Base-by-base conservation (phyloP, 2,329 filamentous ascomycete genomes). In the Fusarium goolgardi region DNA sequence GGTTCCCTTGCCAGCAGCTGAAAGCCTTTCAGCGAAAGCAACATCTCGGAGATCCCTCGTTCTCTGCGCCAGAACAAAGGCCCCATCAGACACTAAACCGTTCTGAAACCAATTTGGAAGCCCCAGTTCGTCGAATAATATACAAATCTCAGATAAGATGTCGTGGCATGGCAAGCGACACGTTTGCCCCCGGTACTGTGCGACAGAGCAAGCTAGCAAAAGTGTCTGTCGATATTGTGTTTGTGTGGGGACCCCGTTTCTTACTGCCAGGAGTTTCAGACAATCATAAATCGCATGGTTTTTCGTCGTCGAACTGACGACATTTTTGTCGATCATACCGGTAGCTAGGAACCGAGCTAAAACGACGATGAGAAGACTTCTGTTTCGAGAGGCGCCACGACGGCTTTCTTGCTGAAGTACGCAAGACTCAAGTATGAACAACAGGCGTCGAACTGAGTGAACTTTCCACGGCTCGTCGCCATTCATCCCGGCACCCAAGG, bases 21-120 rank as follows among this genome's bases (percentile, higher is more conserved):
- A 57, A 27, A 86, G 75, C 31, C 75, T 79, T 67, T 88, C 86
- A 5, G 85, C 85, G 69, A 84, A 86, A 12, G 81, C 82, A 40
- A 87, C 79, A 66, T 88, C 85, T 27, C 82, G 78, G 9, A 87
- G 75, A 66, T 86, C 82, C 55, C 82, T 83, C 16, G 84, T 87
- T 54, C 81, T 79, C 59, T 85, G 82, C 1, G 85, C 85, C 29
- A 87, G 74, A 31, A 82, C 72, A 67, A 87, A 86, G 0, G 85
- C 85, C 2, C 80, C 80, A 31, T 86, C 83, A 4, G 77, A 75
- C 31, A 78, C 78, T 34, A 87, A 73, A 21, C 76, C 78, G 31
- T 74, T 66, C 8, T 81, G 64, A 25, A 80, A 74, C 55, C 74
- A 75, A 12, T 65, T 65, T 5, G 76, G 72, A 7, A 82, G 65